Base-by-base conservation (phyloP, 352 stramenopile genomes). In the Phytophthora agathidicida region DNA sequence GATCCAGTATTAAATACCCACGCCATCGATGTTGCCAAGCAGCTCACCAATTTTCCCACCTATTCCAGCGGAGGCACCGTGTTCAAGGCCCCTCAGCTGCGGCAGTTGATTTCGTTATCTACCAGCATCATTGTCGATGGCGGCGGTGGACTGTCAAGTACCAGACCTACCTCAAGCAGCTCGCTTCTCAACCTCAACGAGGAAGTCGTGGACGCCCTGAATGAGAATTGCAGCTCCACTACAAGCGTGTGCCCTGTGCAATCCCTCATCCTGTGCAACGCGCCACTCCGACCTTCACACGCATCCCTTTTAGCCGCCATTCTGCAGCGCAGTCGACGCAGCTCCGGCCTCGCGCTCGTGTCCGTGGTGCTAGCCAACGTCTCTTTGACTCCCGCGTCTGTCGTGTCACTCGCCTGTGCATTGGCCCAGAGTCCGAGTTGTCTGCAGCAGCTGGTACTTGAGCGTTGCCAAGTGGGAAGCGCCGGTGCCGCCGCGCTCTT, bases 231-330 rank as follows among this genome's bases (percentile, higher is more conserved):
- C 42, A 52, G 38, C 17, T 38, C 35, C 19, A 24, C 11, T 26
- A 42, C 38, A 5, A 46, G 7, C 17, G 26, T 42, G 5, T 73
- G 61, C 20, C 75, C 79, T 3, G 67, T 77, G 0, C 75, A 86
- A 31, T 88, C 88, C 35, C 68, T 93, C 22, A 86, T 93, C 16
- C 63, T 93, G 41, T 89, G 75, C 79, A 93, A 93, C 46, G 67
- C 77, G 13, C 41, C 50, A 2, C 68, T 91, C 16, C 72, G 73
- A 33, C 20, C 59, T 24, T 50, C 47, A 3, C 68, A 82, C 48
- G 58, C 65, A 6, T 55, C 49, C 13, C 51, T 61, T 6, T 65
- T 92, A 7, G 60, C 73, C 4, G 46, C 50, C 17, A 47, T 77
- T 23, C 41, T 92, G 16, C 65, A 55, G 16, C 48, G 52, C 36